Evolutionary conservation across 805 yeast genomes (phyloP).

Genomic region (Teunomyces cretensis): DNA sequence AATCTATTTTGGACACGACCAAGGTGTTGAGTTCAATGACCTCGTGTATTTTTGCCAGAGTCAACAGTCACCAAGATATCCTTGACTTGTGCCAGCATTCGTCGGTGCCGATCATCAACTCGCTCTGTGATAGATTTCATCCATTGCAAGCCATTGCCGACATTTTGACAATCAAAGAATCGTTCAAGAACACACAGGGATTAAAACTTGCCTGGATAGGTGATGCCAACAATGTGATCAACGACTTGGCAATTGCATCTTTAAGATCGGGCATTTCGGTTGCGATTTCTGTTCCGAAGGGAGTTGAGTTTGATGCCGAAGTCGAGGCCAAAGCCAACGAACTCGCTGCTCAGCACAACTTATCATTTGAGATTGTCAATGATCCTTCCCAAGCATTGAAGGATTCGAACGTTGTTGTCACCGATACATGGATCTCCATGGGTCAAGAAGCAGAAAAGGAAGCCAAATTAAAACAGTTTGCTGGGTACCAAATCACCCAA

Average conservation of each 20-base stretch:
- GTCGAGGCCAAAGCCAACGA: constrained; percentile 56
- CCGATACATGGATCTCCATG: constrained; percentile 98
- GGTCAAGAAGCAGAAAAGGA: constrained; percentile 86
- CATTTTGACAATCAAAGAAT: constrained; percentile 78
- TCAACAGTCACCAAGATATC: constrained; percentile 80
- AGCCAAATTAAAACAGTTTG: constrained; percentile 73
- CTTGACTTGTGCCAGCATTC: constrained; percentile 75
- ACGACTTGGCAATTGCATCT: constrained; percentile 88
- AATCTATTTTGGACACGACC: constrained; percentile 84
- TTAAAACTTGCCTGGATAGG: constrained; percentile 94
- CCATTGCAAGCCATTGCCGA: constrained; percentile 96
- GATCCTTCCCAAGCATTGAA: constrained; percentile 75
- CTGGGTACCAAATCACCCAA: constrained; percentile 79
- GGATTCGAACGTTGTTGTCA: constrained; percentile 79
- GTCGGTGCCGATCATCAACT: constrained; percentile 87
- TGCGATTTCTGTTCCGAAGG: constrained; percentile 80
- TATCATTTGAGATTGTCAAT: constrained; percentile 55
- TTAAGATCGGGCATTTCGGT: constrained; percentile 81
- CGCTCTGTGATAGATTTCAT: constrained; percentile 89
- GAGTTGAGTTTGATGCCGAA: constrained; percentile 57
- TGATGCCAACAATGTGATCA: constrained; percentile 93
- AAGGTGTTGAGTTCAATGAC: constrained; percentile 93
- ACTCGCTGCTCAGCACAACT: constrained; percentile 49
- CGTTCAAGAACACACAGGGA: constrained; percentile 56
- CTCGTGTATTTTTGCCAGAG: constrained; percentile 96